Conservation (phyloP, 352 stramenopile species). For the Phytophthora chlamydospora region DNA sequence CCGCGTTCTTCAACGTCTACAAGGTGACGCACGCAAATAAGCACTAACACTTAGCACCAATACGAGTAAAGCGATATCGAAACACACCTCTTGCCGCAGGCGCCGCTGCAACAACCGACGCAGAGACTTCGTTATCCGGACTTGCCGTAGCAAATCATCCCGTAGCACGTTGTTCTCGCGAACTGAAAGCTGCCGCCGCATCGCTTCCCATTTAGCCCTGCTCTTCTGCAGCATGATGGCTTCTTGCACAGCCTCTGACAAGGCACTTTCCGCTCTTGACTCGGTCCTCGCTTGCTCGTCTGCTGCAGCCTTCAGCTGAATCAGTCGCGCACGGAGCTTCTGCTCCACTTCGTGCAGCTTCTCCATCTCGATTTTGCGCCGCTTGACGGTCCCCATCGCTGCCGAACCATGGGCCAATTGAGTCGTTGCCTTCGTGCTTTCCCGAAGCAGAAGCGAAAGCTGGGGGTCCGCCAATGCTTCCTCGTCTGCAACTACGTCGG, state of each 20-base stretch:
- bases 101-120: constrained; percentile 16
- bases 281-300: constrained; percentile 6
- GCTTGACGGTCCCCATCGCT: constrained; percentile 17
- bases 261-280: not conserved
- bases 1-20: constrained; percentile 16
- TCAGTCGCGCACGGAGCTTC: constrained; percentile 6
- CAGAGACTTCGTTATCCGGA: constrained; percentile 15
- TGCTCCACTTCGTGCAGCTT: constrained; percentile 14
- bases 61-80: constrained; percentile 1
- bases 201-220: constrained; percentile 3
- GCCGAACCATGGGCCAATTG: not conserved
- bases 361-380: constrained; percentile 24
- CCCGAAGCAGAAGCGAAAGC: not conserved
- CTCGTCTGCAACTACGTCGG: not conserved
- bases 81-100: constrained; percentile 15
- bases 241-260: not conserved
- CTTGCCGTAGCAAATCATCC: constrained; percentile 6
- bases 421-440: not conserved
- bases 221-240: constrained; percentile 4
- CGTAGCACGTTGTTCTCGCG: constrained; percentile 13
- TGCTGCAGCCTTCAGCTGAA: constrained; percentile 11
- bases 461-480: not conserved
- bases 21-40: not conserved
- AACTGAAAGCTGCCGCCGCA: not conserved
- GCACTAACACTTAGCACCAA: not conserved